Conservation (phyloP, 106 monocot species). For the Vanilla planifolia region DNA sequence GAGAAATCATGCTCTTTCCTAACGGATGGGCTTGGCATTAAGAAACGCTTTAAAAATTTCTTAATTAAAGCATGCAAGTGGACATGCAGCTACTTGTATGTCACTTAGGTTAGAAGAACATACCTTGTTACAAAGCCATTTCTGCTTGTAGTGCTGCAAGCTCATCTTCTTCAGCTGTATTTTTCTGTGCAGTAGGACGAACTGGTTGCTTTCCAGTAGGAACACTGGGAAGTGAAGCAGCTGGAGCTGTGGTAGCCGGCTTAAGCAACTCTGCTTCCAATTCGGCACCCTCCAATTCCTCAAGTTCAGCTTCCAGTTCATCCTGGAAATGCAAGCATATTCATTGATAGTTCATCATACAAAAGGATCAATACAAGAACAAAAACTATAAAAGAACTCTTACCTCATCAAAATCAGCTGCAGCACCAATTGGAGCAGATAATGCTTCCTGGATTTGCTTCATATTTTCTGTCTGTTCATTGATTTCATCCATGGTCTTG, state of each 20-base stretch:
- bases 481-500: constrained; percentile 75
- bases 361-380: neutral
- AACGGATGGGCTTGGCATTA: too few relatives aligned
- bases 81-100: too few relatives aligned
- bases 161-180: constrained; percentile 63
- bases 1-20: too few relatives aligned
- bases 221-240: constrained; percentile 21
- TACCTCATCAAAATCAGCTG: constrained; percentile 75
- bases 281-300: constrained; percentile 58
- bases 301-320: constrained; percentile 71
- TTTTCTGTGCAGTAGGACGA: constrained; percentile 36
- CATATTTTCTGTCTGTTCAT: constrained; percentile 69
- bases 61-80: too few relatives aligned
- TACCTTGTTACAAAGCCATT: constrained; percentile 56
- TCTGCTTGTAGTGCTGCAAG: constrained; percentile 70
- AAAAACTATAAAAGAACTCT: neutral
- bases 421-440: constrained; percentile 46
- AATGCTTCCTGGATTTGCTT: constrained; percentile 66
- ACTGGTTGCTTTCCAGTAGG: constrained; percentile 18
- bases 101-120: neutral
- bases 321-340: constrained; percentile 30
- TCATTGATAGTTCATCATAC: neutral
- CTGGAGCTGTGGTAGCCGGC: constrained; percentile 52
- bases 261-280: constrained; percentile 59
- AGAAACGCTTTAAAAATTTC: too few relatives aligned